Evolutionary conservation across 108 stramenopile genomes (phyloP), one percentile per base, ranked within the genome.

Genomic region (Cyclotella distinguenda): DNA sequence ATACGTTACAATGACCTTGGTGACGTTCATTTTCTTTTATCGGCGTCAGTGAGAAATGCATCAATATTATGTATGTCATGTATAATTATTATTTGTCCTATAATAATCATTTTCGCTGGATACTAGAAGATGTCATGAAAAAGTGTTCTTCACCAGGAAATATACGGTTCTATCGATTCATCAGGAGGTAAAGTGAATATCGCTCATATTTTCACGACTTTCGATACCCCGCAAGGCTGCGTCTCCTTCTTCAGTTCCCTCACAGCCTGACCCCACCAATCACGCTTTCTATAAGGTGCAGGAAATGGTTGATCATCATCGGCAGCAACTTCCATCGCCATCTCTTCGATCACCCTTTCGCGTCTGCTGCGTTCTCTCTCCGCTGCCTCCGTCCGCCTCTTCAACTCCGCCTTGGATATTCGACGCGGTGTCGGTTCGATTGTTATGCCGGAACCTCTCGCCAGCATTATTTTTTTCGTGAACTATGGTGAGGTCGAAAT

Each of bases 281-380:
- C 62, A 3, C 44, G 43, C 55, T 79, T 64, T 11, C 84, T 79
- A 46, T 82, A 85, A 12, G 93, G 93, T 21, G 88, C 89, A 48
- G 93, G 89, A 55, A 85, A 89, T 19, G 93, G 88, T 39, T 90
- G 81, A 21, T 76, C 84, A 22, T 79, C 69, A 70, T 89, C 88
- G 2, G 89, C 93, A 27, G 89, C 86, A 21, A 90, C 89, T 67
- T 94, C 93, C 89, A 93, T 88, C 6, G 77, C 78, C 49, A 84
- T 82, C 63, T 93, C 91, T 54, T 89, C 73, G 12, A 93, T 54
- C 40, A 60, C 59, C 50, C 77, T 49, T 36, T 74, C 66, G 18
- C 47, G 55, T 19, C 70, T 79, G 45, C 56, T 80, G 33, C 59
- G 40, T 59, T 70, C 76, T 38, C 54, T 70, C 42, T 78, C 52